Evolutionary conservation across 2,329 filamentous ascomycete species (phyloP).

Genomic region (Aspergillus sp.): DNA sequence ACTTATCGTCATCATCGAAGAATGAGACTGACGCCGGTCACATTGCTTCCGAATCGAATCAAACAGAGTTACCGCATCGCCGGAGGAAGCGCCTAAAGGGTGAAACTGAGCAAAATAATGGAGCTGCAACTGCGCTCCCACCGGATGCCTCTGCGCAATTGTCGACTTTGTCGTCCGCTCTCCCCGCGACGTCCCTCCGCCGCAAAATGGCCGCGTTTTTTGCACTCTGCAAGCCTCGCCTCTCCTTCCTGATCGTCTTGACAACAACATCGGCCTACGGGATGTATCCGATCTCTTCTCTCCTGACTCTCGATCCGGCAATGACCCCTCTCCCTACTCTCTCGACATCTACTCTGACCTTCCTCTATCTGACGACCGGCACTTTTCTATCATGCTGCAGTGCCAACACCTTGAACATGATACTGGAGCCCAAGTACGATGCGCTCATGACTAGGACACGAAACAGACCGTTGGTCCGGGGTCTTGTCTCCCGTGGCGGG

Average conservation of each 20-base stretch:
- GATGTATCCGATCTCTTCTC: constrained; percentile 85
- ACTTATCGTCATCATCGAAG: constrained; percentile 14
- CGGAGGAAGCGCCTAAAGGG: constrained; percentile 45
- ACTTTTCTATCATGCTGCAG: constrained; percentile 87
- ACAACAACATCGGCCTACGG: constrained; percentile 89
- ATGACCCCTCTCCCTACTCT: constrained; percentile 59
- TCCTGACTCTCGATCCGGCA: constrained; percentile 81
- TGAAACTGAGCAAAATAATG: constrained; percentile 18
- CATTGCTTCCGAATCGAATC: constrained; percentile 19
- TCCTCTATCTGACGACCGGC: constrained; percentile 86
- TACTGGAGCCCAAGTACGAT: constrained; percentile 87
- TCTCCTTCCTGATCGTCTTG: constrained; percentile 87
- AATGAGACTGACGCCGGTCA: constrained; percentile 17
- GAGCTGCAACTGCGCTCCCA: constrained; percentile 43
- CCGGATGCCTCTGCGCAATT: constrained; percentile 63
- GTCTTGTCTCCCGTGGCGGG: constrained; percentile 68
- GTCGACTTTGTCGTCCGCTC: constrained; percentile 56
- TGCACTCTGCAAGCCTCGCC: constrained; percentile 89
- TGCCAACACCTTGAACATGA: constrained; percentile 95
- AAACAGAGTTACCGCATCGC: constrained; percentile 42
- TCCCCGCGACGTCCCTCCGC: constrained; percentile 57
- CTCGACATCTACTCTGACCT: constrained; percentile 73
- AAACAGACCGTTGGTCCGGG: constrained; percentile 83
- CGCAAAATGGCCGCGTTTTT: constrained; percentile 78
- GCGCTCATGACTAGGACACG: constrained; percentile 91